phyloP scores from a whole-genome alignment of 169 alveolate species.

The Cyclospora cayetanensis region DNA sequence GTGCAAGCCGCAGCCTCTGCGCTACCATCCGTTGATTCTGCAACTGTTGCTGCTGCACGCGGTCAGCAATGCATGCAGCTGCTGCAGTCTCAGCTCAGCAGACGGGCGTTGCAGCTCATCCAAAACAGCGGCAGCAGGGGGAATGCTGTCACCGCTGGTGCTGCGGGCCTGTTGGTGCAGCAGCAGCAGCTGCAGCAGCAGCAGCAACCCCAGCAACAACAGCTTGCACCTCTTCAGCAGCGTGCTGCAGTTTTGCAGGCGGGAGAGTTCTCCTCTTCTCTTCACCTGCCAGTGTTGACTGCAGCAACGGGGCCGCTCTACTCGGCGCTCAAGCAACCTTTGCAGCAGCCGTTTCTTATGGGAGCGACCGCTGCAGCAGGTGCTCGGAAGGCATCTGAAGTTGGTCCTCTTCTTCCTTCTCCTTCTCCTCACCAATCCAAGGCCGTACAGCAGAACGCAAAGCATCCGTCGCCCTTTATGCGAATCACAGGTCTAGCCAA shows the following conservation, averaged over 20 bases:
- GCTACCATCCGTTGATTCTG: background rate
- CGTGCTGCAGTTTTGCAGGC: no score
- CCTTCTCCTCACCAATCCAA: no score
- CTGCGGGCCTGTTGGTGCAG: background rate
- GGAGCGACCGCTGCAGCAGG: background rate
- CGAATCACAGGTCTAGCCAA: background rate
- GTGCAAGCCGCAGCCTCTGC: background rate
- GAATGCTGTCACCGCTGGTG: background rate
- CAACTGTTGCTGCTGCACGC: background rate
- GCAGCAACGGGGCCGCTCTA: background rate
- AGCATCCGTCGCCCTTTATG: no score
- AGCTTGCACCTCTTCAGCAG: background rate
- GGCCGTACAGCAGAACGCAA: no score
- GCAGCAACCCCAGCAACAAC: conserved; percentile 8
- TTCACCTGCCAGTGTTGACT: no score
- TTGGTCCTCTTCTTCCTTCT: no score
- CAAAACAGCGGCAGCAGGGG: background rate
- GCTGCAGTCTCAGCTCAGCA: conserved; percentile 19
- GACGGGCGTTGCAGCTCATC: background rate
- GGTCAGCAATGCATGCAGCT: background rate
- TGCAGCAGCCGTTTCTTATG: background rate
- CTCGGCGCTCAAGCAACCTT: background rate
- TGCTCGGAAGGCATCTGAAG: background rate
- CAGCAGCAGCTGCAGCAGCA: background rate
- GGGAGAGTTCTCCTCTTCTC: no score